Conservation (phyloP, 495 filamentous ascomycete genomes). For the Neurospora sp. region DNA sequence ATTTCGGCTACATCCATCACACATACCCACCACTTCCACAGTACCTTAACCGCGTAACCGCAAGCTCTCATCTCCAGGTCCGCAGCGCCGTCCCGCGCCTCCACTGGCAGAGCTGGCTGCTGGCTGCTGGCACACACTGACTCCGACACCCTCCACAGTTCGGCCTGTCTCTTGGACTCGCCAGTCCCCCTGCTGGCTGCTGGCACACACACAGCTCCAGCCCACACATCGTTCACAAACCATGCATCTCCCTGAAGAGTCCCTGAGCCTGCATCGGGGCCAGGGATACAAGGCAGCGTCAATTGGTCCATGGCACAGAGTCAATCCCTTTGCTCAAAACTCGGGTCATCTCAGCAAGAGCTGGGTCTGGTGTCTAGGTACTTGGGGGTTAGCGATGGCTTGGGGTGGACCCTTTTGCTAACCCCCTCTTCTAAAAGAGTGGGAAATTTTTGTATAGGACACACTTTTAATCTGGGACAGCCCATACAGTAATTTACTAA, state of each 20-base stretch:
- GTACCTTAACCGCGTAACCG: not conserved
- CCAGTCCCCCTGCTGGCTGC: not conserved
- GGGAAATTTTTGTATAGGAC: too few species aligned
- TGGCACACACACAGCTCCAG: not conserved
- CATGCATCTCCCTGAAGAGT: not conserved
- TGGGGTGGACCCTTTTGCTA: too few species aligned
- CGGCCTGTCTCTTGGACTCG: not conserved
- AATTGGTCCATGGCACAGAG: conserved; percentile 1
- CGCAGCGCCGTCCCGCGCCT: not conserved
- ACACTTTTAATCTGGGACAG: too few species aligned
- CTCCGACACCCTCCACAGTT: not conserved
- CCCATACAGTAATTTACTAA: too few species aligned
- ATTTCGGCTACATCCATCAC: not conserved
- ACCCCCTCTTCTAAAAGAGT: too few species aligned
- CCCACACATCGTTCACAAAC: not conserved
- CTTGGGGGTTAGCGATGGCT: too few species aligned
- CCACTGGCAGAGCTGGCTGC: not conserved
- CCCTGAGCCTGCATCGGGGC: not conserved
- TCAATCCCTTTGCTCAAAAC: not conserved
- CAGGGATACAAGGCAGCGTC: conserved; percentile 7
- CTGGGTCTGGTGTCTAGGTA: not conserved
- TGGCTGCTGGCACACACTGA: not conserved
- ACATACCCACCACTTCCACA: not conserved
- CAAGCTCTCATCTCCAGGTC: not conserved
- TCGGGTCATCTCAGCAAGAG: not conserved